A percentile compares a stretch with the other conserved stretches of the same genome.
Conservation (phyloP, 495 filamentous ascomycete genomes). For the Penicillium cinerascens region DNA sequence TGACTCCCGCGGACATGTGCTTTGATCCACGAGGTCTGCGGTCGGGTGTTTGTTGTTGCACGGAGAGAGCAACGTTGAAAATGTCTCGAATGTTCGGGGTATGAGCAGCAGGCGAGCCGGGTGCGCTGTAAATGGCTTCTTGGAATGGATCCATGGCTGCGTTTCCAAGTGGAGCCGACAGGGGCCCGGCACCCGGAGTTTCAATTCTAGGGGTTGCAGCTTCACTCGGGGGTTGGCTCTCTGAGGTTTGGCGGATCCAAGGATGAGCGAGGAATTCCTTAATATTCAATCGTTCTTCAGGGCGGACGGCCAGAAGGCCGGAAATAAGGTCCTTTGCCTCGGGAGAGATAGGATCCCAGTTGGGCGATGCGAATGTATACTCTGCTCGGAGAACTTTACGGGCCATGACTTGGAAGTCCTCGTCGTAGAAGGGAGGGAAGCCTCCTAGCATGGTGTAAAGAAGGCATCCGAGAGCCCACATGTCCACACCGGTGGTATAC, state of each 20-base stretch:
- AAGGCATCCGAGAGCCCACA: constrained; percentile 93
- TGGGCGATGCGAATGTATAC: constrained; percentile 87
- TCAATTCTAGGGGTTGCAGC: neutral
- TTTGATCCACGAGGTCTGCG: neutral
- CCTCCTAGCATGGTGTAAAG: constrained; percentile 87
- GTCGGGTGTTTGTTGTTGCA: neutral
- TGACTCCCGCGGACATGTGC: neutral
- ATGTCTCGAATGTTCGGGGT: neutral
- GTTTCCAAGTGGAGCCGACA: neutral
- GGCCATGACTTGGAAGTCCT: constrained; percentile 82
- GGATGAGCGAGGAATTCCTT: constrained; percentile 69
- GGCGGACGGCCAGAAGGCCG: constrained; percentile 67
- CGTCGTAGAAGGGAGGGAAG: constrained; percentile 92
- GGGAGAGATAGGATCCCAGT: constrained; percentile 93
- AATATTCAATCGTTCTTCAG: constrained; percentile 84
- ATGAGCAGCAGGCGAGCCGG: neutral
- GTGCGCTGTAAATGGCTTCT: neutral
- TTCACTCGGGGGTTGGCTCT: neutral
- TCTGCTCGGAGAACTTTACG: constrained; percentile 87
- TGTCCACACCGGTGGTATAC: constrained; percentile 91
- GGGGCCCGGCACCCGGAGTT: too few relatives aligned
- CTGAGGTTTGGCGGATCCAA: constrained; percentile 51
- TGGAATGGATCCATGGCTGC: neutral
- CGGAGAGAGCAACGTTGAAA: neutral
- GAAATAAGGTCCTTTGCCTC: constrained; percentile 41